A percentile compares a stretch with the other conserved stretches of the same genome.
Evolutionary conservation across 2,329 filamentous ascomycete species (phyloP).

Genomic region (Aspergillus nomiae): DNA sequence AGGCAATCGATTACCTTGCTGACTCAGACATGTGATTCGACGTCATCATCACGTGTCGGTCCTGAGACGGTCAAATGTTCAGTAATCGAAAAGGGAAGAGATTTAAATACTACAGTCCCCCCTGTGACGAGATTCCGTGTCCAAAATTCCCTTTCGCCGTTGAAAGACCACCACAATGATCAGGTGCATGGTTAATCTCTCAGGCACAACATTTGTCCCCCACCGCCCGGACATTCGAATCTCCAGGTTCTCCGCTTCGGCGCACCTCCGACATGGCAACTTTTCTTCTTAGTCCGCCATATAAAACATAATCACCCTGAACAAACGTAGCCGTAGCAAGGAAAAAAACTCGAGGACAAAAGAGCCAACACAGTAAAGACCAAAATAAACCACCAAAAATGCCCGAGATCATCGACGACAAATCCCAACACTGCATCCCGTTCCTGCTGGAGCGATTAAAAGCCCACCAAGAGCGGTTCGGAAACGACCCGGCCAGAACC

Average conservation of each 20-base stretch:
- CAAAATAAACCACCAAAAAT: conserved; percentile 32
- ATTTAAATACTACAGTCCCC: neutral
- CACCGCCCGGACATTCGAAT: conserved; percentile 1
- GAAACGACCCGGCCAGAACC: conserved; percentile 33
- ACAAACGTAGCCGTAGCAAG: neutral
- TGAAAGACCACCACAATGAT: neutral
- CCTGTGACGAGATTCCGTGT: neutral
- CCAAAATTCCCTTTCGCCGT: no score
- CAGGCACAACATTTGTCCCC: conserved; percentile 13
- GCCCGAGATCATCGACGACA: conserved; percentile 70
- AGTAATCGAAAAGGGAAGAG: neutral
- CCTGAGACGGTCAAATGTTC: neutral
- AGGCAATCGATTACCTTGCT: neutral
- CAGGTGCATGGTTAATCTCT: neutral
- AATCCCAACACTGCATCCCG: conserved; percentile 73
- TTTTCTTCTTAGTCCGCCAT: neutral
- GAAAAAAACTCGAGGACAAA: neutral
- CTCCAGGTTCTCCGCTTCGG: conserved; percentile 2
- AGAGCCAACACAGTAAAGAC: neutral
- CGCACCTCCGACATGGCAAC: neutral
- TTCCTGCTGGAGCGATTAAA: conserved; percentile 69
- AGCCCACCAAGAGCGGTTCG: conserved; percentile 49
- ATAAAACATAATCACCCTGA: neutral
- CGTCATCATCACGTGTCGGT: conserved; percentile 7
- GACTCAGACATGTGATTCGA: conserved; percentile 15